These are phyloP conservation scores for Botrytis fabae DNA, from an alignment of 2,329 filamentous ascomycete genomes.

Conservation along the genomic window DNA sequence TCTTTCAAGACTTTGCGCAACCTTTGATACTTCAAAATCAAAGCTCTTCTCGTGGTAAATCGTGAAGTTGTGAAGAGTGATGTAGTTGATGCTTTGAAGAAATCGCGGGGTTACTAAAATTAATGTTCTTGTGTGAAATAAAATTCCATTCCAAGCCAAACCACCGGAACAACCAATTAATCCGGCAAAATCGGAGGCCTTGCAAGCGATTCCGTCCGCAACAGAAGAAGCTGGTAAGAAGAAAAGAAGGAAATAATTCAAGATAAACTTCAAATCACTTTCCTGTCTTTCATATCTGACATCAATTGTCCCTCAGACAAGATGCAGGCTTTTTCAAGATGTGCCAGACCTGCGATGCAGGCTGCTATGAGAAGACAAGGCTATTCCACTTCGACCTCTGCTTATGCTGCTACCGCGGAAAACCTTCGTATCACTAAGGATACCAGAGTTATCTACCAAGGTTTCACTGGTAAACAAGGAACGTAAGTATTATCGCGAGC, in stretches of 20 bases:
- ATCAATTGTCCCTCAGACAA: slow-evolving; percentile 44
- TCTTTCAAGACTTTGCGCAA: no score
- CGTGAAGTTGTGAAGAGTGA: neutral
- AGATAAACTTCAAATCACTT: slow-evolving; percentile 26
- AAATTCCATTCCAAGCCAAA: slow-evolving; percentile 1
- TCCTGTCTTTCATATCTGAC: slow-evolving; percentile 30
- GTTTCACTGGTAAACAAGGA: slow-evolving; percentile 96
- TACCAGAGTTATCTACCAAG: slow-evolving; percentile 95
- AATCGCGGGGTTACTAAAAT: slow-evolving; percentile 14
- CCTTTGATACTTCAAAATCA: neutral
- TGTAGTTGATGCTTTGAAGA: neutral
- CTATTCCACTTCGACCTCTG: slow-evolving; percentile 71
- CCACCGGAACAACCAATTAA: slow-evolving; percentile 5
- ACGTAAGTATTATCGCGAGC: slow-evolving; percentile 61
- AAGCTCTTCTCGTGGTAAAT: neutral
- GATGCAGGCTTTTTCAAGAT: slow-evolving; percentile 86
- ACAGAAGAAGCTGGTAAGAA: slow-evolving; percentile 16
- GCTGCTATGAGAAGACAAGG: slow-evolving; percentile 68
- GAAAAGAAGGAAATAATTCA: slow-evolving; percentile 20
- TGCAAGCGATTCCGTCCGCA: slow-evolving; percentile 24
- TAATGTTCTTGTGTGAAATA: slow-evolving; percentile 15
- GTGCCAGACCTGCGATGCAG: slow-evolving; percentile 66
- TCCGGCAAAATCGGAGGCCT: slow-evolving; percentile 16
- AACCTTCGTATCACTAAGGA: slow-evolving; percentile 93
- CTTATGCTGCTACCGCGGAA: slow-evolving; percentile 70